Evolutionary conservation across 2,329 filamentous ascomycete species (phyloP), one percentile per base, ranked within the genome.

Genomic region (Talaromyces sp.): DNA sequence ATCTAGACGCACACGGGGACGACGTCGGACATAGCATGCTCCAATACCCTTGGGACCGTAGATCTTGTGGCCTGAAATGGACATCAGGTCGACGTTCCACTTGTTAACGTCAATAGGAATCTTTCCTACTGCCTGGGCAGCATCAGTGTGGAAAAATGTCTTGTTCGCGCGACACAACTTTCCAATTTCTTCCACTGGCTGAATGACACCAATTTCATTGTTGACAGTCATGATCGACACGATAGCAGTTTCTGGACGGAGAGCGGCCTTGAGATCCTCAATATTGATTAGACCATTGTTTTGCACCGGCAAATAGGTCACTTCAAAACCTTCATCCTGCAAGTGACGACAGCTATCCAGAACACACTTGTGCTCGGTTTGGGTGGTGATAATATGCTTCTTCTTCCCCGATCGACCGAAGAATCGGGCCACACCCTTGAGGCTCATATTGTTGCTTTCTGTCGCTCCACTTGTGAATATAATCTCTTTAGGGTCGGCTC

Each of bases 141-240:
- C 95, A 76, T 99, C 95, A 25, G 92, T 96, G 80, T 99, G 95
- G 86, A 99, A 99, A 79, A 97, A 99, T 50, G 97, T 83, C 82
- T 97, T 97, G 78, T 91, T 95, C 61, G 87, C 84, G 58, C 95
- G 87, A 78, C 95, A 99, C 14, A 99, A 82, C 78, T 89, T 90
- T 72, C 95, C 95, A 74, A 99, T 99, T 79, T 96, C 87, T 70
- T 92, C 90, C 63, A 99, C 80, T 0, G 95, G 95, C 77, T 99
- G 95, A 63, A 99, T 96, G n/a, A 99, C 95, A 72, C 95, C 95
- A 71, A 99, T 98, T 79, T 99, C 95, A 77, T 99, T 99, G 82
- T 99, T 99, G 72, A 99, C 95, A 0, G 95, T 88, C 95, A 99
- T 99, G 77, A 99, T 91, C 73, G 93, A 97, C 77, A 98, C 93